Base-by-base conservation (phyloP, 805 yeast species). In the Ogataea nakhonphanomensis region DNA sequence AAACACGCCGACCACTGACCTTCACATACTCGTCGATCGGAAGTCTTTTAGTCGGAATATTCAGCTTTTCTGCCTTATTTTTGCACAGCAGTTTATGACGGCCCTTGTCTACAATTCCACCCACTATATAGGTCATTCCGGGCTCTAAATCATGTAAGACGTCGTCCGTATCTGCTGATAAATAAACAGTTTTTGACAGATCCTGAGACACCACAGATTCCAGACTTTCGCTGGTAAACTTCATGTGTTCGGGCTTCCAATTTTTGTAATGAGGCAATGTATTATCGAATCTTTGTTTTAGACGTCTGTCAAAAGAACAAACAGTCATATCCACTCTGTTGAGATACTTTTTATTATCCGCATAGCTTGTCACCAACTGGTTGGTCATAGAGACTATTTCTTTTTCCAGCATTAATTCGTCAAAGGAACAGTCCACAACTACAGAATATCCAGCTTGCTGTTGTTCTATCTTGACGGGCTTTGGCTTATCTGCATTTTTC, bases 51-150 rank as follows among this genome's bases (percentile, higher is more conserved):
- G 93, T 85, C 30, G 70, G 60, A 13, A 91, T 69, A 0, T 90
- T 88, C 50, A 85, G 63, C 43, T 70, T 65, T 49, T 79, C 73
- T 1, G 98, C 98, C 61, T 90, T 93, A 48, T 84, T 73, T 34
- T 77, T 71, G 60, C 99, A 91, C 25, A 91, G 62, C 47, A 72
- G 70, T 62, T 87, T 86, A 65, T 89, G 82, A 52, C 98, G 75
- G 44, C 95, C 95, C 61, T 91, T 91, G 61, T 91, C 99, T 3
- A 91, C 98, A 41, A 91, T 91, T 0, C 98, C 99, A 8, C 99
- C 99, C 35, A 91, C 79, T 30, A 91, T 78, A 52, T 91, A 91
- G 0, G 95, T 85, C 58, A 72, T 69, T 3, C 82, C 85, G 5
- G 79, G 76, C 45, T 81, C 79, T 39, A 91, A 66, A 20, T 69